Conservation (phyloP, 345 rosid species). For the Linum usitatissimum region DNA sequence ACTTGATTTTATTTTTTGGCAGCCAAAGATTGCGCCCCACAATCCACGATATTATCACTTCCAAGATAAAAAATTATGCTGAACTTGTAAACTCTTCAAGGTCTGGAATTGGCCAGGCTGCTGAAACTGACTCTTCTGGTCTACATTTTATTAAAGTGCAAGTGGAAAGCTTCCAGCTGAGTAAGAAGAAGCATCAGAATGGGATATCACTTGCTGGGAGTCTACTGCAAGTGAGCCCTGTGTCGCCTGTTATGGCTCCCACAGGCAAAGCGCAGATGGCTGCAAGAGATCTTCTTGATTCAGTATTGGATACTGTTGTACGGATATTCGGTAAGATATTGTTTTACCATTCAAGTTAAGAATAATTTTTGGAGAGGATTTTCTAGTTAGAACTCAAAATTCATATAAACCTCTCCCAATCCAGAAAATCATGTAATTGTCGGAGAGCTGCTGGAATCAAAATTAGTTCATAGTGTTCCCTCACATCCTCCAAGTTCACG, state of each 20-base stretch:
- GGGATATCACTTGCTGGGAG: slow-evolving; percentile 55
- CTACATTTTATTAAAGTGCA: slow-evolving; percentile 53
- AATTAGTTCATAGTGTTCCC: slow-evolving; percentile 47
- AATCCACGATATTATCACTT: slow-evolving; percentile 79
- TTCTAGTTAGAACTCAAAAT: background rate
- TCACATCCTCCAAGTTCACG: slow-evolving; percentile 58
- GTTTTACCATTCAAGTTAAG: background rate
- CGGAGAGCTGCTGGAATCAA: slow-evolving; percentile 84
- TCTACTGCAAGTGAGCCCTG: slow-evolving; percentile 88
- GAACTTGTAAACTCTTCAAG: slow-evolving; percentile 54
- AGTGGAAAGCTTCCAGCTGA: slow-evolving; percentile 49
- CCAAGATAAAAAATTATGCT: slow-evolving; percentile 72
- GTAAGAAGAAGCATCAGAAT: slow-evolving; percentile 72
- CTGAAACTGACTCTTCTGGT: slow-evolving; percentile 32
- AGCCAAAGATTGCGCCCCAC: slow-evolving; percentile 94
- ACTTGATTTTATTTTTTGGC: slow-evolving; percentile 25
- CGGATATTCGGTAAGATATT: slow-evolving; percentile 68
- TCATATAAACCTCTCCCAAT: background rate
- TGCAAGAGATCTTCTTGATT: slow-evolving; percentile 84
- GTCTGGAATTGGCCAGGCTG: slow-evolving; percentile 38
- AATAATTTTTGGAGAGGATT: too few species aligned
- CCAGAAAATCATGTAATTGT: slow-evolving; percentile 86
- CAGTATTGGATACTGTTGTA: slow-evolving; percentile 70
- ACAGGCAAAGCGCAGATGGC: slow-evolving; percentile 87
- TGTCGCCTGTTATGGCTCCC: slow-evolving; percentile 93